These are phyloP conservation scores for Penicillium cosmopolitanum DNA, from an alignment of 495 filamentous ascomycete genomes.

Conservation along the genomic window DNA sequence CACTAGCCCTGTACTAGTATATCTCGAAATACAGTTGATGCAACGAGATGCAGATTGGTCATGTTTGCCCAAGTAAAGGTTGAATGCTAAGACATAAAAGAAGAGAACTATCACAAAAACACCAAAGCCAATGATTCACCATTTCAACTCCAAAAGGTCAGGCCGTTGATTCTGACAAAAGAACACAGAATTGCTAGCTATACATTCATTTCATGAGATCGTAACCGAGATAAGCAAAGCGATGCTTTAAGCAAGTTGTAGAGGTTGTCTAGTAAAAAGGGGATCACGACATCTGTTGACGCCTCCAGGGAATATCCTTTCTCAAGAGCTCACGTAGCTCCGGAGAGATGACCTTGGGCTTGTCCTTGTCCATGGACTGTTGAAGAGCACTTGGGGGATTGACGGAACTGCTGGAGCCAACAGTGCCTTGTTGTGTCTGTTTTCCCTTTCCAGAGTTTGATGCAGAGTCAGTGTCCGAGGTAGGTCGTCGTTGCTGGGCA, in stretches of 20 bases:
- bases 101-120: background rate
- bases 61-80: background rate
- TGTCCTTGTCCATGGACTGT: conserved; percentile 30
- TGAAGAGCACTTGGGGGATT: conserved; percentile 21
- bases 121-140: background rate
- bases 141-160: background rate
- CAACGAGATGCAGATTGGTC: background rate
- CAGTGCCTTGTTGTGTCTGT: conserved; percentile 30
- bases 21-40: background rate
- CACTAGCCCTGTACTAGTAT: background rate
- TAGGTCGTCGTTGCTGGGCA: conserved; percentile 54
- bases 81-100: background rate
- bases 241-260: background rate
- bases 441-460: conserved; percentile 37
- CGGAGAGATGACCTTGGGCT: conserved; percentile 73
- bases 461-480: conserved; percentile 13
- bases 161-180: background rate
- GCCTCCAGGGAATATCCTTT: conserved; percentile 60
- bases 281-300: conserved; percentile 12
- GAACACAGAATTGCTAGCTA: background rate
- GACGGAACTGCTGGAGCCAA: conserved; percentile 34
- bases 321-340: conserved; percentile 79
- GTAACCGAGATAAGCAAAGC: background rate
- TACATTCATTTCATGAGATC: conserved; percentile 3
- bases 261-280: background rate